These are phyloP conservation scores for Pythium aquatile DNA, from an alignment of 352 stramenopile genomes.

Conservation along the genomic window DNA sequence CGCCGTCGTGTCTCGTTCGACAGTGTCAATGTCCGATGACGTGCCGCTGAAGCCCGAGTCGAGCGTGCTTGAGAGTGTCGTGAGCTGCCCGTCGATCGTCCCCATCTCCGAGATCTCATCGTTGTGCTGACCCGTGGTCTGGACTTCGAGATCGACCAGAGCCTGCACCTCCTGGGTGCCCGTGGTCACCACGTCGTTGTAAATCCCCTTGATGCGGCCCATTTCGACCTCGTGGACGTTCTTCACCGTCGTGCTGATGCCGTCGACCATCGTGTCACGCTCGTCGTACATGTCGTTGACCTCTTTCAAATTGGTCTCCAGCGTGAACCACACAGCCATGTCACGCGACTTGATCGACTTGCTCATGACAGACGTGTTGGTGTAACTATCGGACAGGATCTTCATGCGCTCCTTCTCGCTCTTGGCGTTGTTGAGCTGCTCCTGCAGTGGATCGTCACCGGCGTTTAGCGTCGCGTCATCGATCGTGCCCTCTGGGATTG, in stretches of 20 bases:
- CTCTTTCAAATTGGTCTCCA: conserved; percentile 12
- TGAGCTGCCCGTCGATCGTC: conserved; percentile 7
- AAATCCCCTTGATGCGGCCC: conserved; percentile 3
- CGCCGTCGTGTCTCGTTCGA: conserved; percentile 7
- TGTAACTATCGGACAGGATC: conserved; percentile 5
- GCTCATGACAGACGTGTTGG: conserved; percentile 8
- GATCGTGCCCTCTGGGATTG: not conserved
- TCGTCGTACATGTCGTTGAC: conserved; percentile 16
- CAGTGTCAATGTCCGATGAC: conserved; percentile 2
- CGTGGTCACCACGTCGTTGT: conserved; percentile 9
- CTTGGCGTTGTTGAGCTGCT: conserved; percentile 9
- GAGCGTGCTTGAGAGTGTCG: conserved; percentile 4
- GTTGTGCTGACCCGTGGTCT: conserved; percentile 12
- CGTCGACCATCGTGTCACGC: conserved; percentile 10
- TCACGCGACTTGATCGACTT: conserved; percentile 19
- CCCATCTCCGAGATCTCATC: conserved; percentile 1
- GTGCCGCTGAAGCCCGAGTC: conserved; percentile 1
- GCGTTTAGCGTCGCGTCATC: too few relatives aligned
- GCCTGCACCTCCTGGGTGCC: conserved; percentile 11
- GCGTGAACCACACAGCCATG: conserved; percentile 11
- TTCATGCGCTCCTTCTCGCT: conserved; percentile 14
- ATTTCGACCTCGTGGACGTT: conserved; percentile 10
- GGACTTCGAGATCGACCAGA: not conserved
- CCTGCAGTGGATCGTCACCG: conserved; percentile 5
- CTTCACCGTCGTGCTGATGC: conserved; percentile 5